Conservation (phyloP, 2,329 filamentous ascomycete species). For the Cytospora piceae region DNA sequence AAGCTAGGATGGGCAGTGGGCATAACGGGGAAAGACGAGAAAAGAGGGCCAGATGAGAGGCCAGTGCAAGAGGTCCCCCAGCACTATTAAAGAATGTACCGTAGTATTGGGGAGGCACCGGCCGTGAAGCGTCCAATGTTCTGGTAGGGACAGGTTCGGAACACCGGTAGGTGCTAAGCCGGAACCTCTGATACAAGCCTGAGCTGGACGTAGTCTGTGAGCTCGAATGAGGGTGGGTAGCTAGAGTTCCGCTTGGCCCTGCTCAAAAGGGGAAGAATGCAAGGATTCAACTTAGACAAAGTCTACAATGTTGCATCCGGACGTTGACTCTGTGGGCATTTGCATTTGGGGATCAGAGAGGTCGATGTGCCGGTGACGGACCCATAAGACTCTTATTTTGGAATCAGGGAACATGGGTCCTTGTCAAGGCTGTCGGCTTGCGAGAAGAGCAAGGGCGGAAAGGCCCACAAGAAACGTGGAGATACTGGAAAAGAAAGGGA, state of each 20-base stretch:
- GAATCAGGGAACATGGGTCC: conserved; percentile 38
- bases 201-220: conserved; percentile 40
- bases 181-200: conserved; percentile 53
- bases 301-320: conserved; percentile 45
- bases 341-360: conserved; percentile 39
- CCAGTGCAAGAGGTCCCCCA: conserved; percentile 53
- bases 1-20: conserved; percentile 38
- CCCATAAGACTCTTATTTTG: conserved; percentile 38
- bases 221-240: conserved; percentile 39
- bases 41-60: conserved; percentile 46
- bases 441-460: conserved; percentile 25
- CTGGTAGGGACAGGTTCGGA: conserved; percentile 52
- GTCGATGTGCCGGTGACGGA: conserved; percentile 39
- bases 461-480: conserved; percentile 21
- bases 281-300: conserved; percentile 43
- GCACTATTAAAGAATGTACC: conserved; percentile 56
- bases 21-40: conserved; percentile 46
- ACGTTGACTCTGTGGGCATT: conserved; percentile 47
- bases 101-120: conserved; percentile 46
- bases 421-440: conserved; percentile 33
- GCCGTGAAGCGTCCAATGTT: conserved; percentile 43
- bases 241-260: conserved; percentile 45
- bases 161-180: conserved; percentile 56
- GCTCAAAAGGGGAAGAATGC: conserved; percentile 42
- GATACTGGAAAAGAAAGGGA: conserved; percentile 28